Evolutionary conservation across 306 rosid species (phyloP).

Genomic region (Psophocarpus tetragonolobus): DNA sequence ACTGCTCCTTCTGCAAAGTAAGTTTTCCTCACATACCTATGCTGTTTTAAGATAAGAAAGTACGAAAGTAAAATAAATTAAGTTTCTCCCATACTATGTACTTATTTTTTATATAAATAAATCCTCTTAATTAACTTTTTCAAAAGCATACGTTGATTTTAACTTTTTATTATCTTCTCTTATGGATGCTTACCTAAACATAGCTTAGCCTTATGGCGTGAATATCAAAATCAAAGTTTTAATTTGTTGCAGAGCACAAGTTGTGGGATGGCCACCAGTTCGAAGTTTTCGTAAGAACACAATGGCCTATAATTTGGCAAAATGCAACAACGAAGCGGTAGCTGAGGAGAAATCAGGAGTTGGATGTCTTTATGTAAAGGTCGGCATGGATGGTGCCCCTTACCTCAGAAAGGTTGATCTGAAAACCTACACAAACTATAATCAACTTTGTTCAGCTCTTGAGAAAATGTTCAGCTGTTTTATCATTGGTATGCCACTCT

Average conservation of each 20-base stretch:
- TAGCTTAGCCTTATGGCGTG: neutral
- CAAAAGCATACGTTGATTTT: neutral
- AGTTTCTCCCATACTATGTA: neutral
- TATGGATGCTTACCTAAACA: neutral
- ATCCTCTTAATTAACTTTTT: neutral
- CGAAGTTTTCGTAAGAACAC: constrained; percentile 14
- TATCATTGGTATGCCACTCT: neutral
- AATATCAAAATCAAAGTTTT: neutral
- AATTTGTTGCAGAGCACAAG: constrained; percentile 1
- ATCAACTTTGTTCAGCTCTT: constrained; percentile 18
- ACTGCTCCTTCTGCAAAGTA: constrained; percentile 9
- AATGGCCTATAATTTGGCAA: constrained; percentile 1
- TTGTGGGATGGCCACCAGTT: constrained; percentile 23
- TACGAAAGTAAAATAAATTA: neutral
- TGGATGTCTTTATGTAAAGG: constrained; percentile 17
- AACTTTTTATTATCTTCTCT: neutral
- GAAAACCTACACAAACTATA: neutral
- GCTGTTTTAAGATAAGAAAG: neutral
- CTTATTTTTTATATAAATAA: neutral
- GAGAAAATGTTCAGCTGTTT: constrained; percentile 21
- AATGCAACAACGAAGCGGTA: neutral
- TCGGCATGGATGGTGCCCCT: constrained; percentile 21
- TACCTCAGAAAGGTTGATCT: constrained; percentile 27
- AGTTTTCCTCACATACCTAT: neutral
- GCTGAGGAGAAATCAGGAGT: constrained; percentile 2